Evolutionary conservation across 768 basidiomycete genomes (phyloP).

Genomic region (Sporobolomyces roseus): DNA sequence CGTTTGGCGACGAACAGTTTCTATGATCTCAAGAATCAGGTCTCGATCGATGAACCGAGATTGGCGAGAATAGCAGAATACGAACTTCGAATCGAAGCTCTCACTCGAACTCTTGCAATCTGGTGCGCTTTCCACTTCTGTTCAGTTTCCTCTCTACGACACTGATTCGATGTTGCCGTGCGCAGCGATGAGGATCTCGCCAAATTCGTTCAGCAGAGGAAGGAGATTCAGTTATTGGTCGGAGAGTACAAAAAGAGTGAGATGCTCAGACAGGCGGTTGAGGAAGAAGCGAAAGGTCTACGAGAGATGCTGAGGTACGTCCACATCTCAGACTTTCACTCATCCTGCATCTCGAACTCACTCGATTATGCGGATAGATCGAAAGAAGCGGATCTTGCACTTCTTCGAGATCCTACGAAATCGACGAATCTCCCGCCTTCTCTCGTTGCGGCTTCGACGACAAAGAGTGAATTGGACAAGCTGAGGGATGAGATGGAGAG

Average conservation of each 20-base stretch:
- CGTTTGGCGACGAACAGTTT: slow-evolving; percentile 52
- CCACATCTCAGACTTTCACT: too few relatives aligned
- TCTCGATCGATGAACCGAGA: slow-evolving; percentile 74
- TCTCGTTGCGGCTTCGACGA: not conserved
- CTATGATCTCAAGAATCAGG: slow-evolving; percentile 67
- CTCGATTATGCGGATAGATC: slow-evolving; percentile 1
- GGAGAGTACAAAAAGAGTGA: slow-evolving; percentile 37
- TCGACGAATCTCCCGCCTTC: too few relatives aligned
- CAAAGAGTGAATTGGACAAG: slow-evolving; percentile 8
- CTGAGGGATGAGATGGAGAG: slow-evolving; percentile 27
- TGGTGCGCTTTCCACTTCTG: slow-evolving; percentile 64
- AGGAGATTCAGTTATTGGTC: slow-evolving; percentile 32
- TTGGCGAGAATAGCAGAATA: slow-evolving; percentile 76
- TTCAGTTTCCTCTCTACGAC: too few relatives aligned
- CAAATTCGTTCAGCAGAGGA: slow-evolving; percentile 32
- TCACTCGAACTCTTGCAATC: slow-evolving; percentile 67
- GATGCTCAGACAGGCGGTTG: slow-evolving; percentile 21
- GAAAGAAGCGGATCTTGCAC: slow-evolving; percentile 19
- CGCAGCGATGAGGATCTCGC: slow-evolving; percentile 36
- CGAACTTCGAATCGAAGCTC: slow-evolving; percentile 78
- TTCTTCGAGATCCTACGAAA: not conserved
- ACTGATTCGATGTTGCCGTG: slow-evolving; percentile 17
- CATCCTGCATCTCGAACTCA: too few relatives aligned
- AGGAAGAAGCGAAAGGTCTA: slow-evolving; percentile 13
- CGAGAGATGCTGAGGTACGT: slow-evolving; percentile 15